A percentile compares a stretch with the other conserved stretches of the same genome.
Evolutionary conservation across 176 grass and related monocot genomes (phyloP).

Genomic region (Puccinellia tenuiflora): DNA sequence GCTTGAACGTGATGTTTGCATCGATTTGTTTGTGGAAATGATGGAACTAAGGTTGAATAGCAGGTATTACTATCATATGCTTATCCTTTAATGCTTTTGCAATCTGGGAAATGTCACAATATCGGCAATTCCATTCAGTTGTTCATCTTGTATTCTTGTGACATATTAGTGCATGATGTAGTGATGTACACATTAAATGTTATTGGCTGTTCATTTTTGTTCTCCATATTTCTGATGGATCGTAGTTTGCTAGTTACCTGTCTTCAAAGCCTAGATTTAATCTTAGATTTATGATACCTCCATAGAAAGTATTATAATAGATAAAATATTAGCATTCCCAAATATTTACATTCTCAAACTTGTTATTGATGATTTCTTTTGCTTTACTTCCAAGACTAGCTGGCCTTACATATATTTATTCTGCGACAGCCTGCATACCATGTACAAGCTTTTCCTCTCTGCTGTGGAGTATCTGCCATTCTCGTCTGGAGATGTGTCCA

Average conservation of each 20-base stretch:
- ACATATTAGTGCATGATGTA: conserved; percentile 8
- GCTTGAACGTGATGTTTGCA: conserved; percentile 73
- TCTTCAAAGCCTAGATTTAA: neutral
- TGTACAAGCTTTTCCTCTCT: conserved; percentile 88
- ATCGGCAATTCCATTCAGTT: neutral
- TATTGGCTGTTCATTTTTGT: neutral
- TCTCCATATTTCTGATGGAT: neutral
- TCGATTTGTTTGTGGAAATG: conserved; percentile 94
- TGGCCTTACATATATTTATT: conserved; percentile 12
- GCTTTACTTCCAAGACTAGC: neutral
- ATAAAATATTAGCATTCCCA: neutral
- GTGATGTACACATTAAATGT: neutral
- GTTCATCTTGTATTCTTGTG: neutral
- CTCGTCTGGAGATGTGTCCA: conserved; percentile 53
- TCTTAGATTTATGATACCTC: neutral
- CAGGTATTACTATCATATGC: conserved; percentile 45
- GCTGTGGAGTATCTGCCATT: conserved; percentile 93
- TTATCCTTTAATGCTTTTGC: conserved; percentile 8
- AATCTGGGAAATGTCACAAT: neutral
- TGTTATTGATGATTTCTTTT: conserved; percentile 8
- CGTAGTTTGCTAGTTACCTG: neutral
- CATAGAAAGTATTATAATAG: neutral
- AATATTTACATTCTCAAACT: neutral
- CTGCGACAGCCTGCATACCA: conserved; percentile 62
- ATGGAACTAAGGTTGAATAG: conserved; percentile 86